Percentiles rank a stretch among this genome's conserved stretches.
phyloP scores from a whole-genome alignment of 2,329 filamentous ascomycete genomes.

The Ophiocordyceps camponoti-leonardi region DNA sequence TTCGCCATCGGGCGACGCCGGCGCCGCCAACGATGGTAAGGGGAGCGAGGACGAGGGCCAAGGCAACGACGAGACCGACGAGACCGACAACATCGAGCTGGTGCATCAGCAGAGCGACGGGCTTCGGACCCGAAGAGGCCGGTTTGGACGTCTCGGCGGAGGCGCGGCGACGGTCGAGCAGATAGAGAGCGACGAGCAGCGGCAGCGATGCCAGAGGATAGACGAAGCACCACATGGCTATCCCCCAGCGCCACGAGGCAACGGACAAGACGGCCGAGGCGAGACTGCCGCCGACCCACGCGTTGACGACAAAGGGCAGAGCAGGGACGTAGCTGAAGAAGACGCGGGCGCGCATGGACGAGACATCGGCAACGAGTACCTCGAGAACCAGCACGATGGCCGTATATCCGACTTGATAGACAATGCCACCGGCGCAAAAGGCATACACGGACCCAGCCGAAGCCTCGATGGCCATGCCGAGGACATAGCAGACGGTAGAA shows the following conservation, averaged over 20 bases:
- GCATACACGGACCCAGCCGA: slow-evolving; percentile 26
- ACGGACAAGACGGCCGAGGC: slow-evolving; percentile 27
- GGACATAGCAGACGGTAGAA: slow-evolving; percentile 37
- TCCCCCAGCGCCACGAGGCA: slow-evolving; percentile 43
- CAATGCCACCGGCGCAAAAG: slow-evolving; percentile 34
- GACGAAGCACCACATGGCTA: slow-evolving; percentile 47
- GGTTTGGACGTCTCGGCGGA: slow-evolving; percentile 13
- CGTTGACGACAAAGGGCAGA: slow-evolving; percentile 41
- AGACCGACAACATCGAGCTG: slow-evolving; percentile 35
- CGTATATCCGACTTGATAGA: slow-evolving; percentile 44
- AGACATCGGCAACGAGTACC: slow-evolving; percentile 42
- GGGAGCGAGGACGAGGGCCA: slow-evolving; percentile 29
- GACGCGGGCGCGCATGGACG: slow-evolving; percentile 39
- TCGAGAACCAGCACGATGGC: slow-evolving; percentile 38
- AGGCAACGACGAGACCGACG: slow-evolving; percentile 24
- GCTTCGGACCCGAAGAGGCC: slow-evolving; percentile 8
- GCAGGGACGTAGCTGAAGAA: slow-evolving; percentile 47
- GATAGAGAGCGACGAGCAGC: slow-evolving; percentile 25
- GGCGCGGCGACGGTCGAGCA: slow-evolving; percentile 12
- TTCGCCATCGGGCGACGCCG: slow-evolving; percentile 25
- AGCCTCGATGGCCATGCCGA: slow-evolving; percentile 36
- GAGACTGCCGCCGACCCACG: slow-evolving; percentile 45
- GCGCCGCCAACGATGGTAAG: slow-evolving; percentile 37
- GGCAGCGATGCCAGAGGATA: slow-evolving; percentile 39
- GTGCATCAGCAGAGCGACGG: slow-evolving; percentile 25